phyloP scores from a whole-genome alignment of 352 stramenopile genomes.

The Globisporangium spinosum region DNA sequence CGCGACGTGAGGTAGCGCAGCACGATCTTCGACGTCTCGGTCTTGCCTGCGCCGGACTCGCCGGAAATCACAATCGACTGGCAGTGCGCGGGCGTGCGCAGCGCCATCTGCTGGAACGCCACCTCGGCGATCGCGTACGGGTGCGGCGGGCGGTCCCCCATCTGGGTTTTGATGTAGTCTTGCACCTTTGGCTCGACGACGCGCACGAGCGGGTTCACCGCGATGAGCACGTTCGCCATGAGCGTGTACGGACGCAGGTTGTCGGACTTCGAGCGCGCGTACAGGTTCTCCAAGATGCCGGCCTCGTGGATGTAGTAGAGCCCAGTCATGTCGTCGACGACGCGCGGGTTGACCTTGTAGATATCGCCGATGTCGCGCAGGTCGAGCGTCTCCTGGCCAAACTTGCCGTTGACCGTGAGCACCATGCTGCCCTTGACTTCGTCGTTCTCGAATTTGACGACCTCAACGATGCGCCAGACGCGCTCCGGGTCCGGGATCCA shows the following conservation, averaged over 20 bases:
- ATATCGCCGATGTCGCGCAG: conserved; percentile 81
- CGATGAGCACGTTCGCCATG: conserved; percentile 88
- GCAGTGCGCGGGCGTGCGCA: conserved; percentile 73
- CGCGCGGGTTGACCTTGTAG: conserved; percentile 83
- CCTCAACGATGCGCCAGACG: conserved; percentile 84
- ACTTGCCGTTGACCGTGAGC: conserved; percentile 64
- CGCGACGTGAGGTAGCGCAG: conserved; percentile 83
- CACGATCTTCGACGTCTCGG: conserved; percentile 88
- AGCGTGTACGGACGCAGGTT: conserved; percentile 83
- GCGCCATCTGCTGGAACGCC: conserved; percentile 88
- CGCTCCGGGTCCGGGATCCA: conserved; percentile 82
- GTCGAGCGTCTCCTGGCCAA: conserved; percentile 70
- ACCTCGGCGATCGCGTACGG: conserved; percentile 84
- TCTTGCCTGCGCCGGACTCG: conserved; percentile 85
- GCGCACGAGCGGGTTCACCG: conserved; percentile 82
- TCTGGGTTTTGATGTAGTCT: conserved; percentile 88
- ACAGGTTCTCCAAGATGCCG: conserved; percentile 79
- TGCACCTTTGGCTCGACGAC: conserved; percentile 79
- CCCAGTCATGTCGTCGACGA: conserved; percentile 85
- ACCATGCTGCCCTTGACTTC: conserved; percentile 58
- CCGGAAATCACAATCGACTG: conserved; percentile 89
- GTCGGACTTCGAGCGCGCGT: conserved; percentile 64
- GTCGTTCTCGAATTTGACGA: conserved; percentile 46
- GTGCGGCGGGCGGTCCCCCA: conserved; percentile 79
- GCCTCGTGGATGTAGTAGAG: conserved; percentile 90